phyloP scores from a whole-genome alignment of 306 rosid species.

The Vigna hirtella region DNA sequence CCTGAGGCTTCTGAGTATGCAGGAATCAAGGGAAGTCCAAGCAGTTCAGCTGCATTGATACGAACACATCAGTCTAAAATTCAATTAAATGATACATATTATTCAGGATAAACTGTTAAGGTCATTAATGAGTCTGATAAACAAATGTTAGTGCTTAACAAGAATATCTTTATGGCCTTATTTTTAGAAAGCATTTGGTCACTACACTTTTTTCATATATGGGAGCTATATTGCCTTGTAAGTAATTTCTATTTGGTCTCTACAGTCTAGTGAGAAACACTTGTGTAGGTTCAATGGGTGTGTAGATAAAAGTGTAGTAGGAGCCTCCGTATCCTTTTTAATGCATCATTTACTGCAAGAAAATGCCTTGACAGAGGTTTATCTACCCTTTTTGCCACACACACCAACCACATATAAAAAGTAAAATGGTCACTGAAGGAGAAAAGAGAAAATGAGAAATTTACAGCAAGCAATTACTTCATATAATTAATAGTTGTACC shows the following conservation, averaged over 20 bases:
- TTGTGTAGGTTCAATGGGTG: background rate
- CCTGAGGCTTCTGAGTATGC: slow-evolving; percentile 70
- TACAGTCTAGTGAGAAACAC: background rate
- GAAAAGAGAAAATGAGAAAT: slow-evolving; percentile 25
- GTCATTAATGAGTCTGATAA: background rate
- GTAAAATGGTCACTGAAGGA: slow-evolving; percentile 6
- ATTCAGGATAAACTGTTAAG: slow-evolving; percentile 20
- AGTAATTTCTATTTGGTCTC: background rate
- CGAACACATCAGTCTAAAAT: background rate
- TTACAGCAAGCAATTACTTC: slow-evolving; percentile 15
- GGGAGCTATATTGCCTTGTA: background rate
- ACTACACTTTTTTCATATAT: background rate
- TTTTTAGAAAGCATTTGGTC: background rate
- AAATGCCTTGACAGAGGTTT: slow-evolving; percentile 9
- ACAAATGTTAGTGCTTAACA: background rate
- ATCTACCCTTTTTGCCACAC: slow-evolving; percentile 14
- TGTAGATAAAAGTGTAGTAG: slow-evolving; percentile 10
- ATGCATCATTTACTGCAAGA: slow-evolving; percentile 36
- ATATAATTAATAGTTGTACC: background rate
- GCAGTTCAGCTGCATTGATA: slow-evolving; percentile 71
- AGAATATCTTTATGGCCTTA: slow-evolving; percentile 10
- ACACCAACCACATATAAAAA: background rate
- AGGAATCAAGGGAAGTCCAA: slow-evolving; percentile 92
- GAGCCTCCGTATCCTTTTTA: slow-evolving; percentile 6
- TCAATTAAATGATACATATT: background rate